Percentiles rank a stretch among this genome's conserved stretches.
Evolutionary conservation across 352 stramenopile species (phyloP).

Genomic region (Thraustotheca clavata): DNA sequence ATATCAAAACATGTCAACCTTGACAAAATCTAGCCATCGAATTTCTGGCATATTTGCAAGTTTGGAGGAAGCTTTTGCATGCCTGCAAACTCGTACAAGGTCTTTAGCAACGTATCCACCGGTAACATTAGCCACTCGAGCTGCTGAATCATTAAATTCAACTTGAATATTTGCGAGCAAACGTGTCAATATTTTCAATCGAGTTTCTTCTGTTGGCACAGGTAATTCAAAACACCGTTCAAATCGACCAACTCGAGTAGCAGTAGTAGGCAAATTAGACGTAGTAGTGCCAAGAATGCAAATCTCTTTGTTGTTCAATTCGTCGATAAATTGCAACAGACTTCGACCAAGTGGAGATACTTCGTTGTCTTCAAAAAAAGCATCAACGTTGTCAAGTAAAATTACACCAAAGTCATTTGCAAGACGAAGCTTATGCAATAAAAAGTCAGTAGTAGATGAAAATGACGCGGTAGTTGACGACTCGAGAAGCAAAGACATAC

Average conservation of each 20-base stretch:
- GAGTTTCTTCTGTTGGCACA: slow-evolving; percentile 51
- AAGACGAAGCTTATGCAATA: slow-evolving; percentile 30
- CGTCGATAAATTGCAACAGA: slow-evolving; percentile 51
- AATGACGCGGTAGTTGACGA: slow-evolving; percentile 35
- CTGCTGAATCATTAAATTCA: slow-evolving; percentile 20
- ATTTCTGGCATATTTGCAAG: not conserved
- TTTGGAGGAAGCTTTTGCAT: slow-evolving; percentile 30
- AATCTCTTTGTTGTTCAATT: slow-evolving; percentile 28
- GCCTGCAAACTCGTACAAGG: slow-evolving; percentile 56
- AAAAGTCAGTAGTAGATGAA: slow-evolving; percentile 49
- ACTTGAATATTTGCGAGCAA: slow-evolving; percentile 35
- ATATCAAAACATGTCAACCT: not conserved
- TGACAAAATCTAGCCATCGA: slow-evolving; percentile 14
- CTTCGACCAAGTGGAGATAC: slow-evolving; percentile 42
- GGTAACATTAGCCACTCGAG: slow-evolving; percentile 43
- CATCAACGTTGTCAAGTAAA: slow-evolving; percentile 61
- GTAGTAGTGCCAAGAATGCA: slow-evolving; percentile 45
- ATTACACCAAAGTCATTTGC: slow-evolving; percentile 28
- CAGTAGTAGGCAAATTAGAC: slow-evolving; percentile 31
- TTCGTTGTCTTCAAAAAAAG: slow-evolving; percentile 48
- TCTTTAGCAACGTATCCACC: slow-evolving; percentile 75
- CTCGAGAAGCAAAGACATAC: slow-evolving; percentile 46
- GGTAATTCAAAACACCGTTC: slow-evolving; percentile 51
- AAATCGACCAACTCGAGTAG: slow-evolving; percentile 43
- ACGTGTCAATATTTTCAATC: slow-evolving; percentile 35